Percentiles rank a stretch among this genome's conserved stretches.
Conservation (phyloP, 257 asterid species). For the Nemophila menziesii region DNA sequence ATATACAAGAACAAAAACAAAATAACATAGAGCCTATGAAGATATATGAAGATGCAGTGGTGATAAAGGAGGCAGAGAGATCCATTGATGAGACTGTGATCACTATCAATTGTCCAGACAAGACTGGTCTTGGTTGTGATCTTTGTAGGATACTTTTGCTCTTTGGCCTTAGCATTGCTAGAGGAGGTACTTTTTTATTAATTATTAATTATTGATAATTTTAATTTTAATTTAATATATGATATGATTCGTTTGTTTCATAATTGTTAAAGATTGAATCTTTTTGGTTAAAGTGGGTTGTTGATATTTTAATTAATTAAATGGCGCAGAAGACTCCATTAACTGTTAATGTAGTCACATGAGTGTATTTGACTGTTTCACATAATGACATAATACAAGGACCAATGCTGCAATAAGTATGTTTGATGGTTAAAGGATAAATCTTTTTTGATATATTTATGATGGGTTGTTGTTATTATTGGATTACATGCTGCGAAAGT, state of each 20-base stretch:
- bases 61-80: conserved; percentile 43
- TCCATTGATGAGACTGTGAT: conserved; percentile 41
- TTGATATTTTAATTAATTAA: not conserved
- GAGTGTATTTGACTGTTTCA: too few relatives aligned
- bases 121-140: conserved; percentile 81
- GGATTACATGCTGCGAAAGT: not conserved
- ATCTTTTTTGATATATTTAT: not conserved
- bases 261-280: not conserved
- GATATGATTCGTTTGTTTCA: not conserved
- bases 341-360: too few relatives aligned
- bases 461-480: conserved; percentile 4
- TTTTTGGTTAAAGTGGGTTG: not conserved
- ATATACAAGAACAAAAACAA: too few relatives aligned
- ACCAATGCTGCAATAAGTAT: too few relatives aligned
- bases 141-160: conserved; percentile 47
- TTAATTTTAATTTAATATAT: not conserved
- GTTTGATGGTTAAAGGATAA: too few relatives aligned
- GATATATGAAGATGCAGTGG: conserved; percentile 54
- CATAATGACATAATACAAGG: too few relatives aligned
- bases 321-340: too few relatives aligned
- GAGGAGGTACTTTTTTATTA: conserved; percentile 37
- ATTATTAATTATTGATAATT: not conserved
- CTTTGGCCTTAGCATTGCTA: conserved; percentile 58
- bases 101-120: conserved; percentile 69
- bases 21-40: too few relatives aligned